Conservation (phyloP, 352 stramenopile species). For the Phytophthora chlamydospora region DNA sequence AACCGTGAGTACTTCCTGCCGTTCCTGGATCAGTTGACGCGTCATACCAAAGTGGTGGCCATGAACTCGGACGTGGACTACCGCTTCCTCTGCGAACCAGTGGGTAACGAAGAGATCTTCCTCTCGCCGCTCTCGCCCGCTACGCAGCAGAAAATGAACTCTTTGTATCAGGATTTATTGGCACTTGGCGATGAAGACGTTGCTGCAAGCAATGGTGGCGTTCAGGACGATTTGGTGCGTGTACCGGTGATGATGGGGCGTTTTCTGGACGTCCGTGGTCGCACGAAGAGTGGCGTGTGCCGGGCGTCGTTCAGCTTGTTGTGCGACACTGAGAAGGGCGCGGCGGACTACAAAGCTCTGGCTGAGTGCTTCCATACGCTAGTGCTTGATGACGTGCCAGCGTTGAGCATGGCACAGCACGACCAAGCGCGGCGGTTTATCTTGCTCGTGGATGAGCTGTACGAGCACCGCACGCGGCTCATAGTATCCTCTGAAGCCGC, state of each 20-base stretch:
- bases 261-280: constrained; percentile 53
- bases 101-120: constrained; percentile 50
- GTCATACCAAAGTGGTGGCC: constrained; percentile 84
- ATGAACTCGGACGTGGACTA: constrained; percentile 82
- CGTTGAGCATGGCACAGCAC: constrained; percentile 86
- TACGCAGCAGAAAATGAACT: constrained; percentile 47
- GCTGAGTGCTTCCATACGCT: constrained; percentile 91
- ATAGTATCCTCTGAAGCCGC: constrained; percentile 58
- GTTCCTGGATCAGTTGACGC: constrained; percentile 95
- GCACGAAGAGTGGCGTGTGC: constrained; percentile 50
- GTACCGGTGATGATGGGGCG: constrained; percentile 87
- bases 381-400: constrained; percentile 90
- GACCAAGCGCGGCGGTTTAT: constrained; percentile 97
- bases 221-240: constrained; percentile 40
- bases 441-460: constrained; percentile 97
- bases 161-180: constrained; percentile 50
- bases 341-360: constrained; percentile 95
- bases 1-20: constrained; percentile 97
- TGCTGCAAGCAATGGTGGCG: not conserved
- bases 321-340: constrained; percentile 94
- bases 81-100: constrained; percentile 54
- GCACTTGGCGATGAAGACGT: constrained; percentile 10
- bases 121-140: constrained; percentile 50
- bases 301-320: constrained; percentile 93
- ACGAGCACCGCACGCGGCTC: constrained; percentile 86